Base-by-base conservation (phyloP, 2,329 filamentous ascomycete species). In the Zasmidium cellare region DNA sequence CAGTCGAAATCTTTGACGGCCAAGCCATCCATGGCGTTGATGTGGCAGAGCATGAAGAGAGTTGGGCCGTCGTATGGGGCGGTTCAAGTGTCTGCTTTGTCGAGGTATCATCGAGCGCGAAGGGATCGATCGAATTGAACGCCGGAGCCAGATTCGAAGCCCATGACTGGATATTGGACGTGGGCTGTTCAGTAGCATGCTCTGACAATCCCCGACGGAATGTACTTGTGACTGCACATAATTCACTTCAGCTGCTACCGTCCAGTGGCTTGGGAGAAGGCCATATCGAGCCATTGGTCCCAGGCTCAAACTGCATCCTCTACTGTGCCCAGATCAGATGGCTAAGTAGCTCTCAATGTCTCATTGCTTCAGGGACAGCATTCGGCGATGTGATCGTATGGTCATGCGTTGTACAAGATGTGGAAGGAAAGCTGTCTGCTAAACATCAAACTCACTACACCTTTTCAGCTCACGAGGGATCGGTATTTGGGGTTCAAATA, bases 361-460 rank as follows among this genome's bases (percentile, higher is more conserved):
- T 97, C 19, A 84, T 97, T 51, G 91, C 91, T 6, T 90, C 90
- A 2, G 94, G 94, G 1, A 97, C 94, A 0, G 92, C 93, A 1
- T 97, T 97, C 74, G 94, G 94, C 2, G 92, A 97, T 73, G 89
- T 99, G 31, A 80, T 97, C 38, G 84, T 96, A 16, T 97, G 94
- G 94, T 90, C 87, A 63, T 92, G 85, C 65, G 12, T 69, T 14
- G 20, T 52, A 11, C 12, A 49, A 20, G 20, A 44, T 14, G 50
- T 57, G 2, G 35, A 48, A 11, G 53, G 56, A 18, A 23, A 25
- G 9, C 28, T 61, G 9, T 49, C 64, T 35, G 69, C 70, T 24
- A 62, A 63, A 22, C 72, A 76, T 14, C 75, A 72, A 3, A 77
- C 82, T 14, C 82, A 85, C 65, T 80, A 82, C 62, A 79, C 81